Percentiles rank a stretch among this genome's conserved stretches.
Conservation (phyloP, 2,329 filamentous ascomycete species). For the Epichloe glyceriae region DNA sequence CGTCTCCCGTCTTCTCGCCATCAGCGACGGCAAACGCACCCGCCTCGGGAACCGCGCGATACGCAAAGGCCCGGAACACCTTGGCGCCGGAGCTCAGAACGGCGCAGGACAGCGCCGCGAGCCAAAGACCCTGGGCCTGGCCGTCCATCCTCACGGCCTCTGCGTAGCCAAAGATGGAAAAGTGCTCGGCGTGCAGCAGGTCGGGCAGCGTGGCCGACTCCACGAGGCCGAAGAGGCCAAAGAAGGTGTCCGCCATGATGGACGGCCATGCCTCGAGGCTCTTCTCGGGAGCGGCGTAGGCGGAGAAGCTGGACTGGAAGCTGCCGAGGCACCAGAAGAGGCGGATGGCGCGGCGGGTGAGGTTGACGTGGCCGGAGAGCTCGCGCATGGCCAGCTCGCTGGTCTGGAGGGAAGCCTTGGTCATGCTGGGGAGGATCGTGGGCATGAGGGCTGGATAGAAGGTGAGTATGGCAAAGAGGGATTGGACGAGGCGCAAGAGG, state of each 20-base stretch:
- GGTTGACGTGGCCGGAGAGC: slow-evolving; percentile 30
- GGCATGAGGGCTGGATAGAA: slow-evolving; percentile 29
- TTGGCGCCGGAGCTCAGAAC: slow-evolving; percentile 29
- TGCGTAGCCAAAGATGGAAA: slow-evolving; percentile 40
- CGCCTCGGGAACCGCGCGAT: slow-evolving; percentile 21
- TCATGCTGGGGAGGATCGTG: slow-evolving; percentile 16
- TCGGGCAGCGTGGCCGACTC: slow-evolving; percentile 52
- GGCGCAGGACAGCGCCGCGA: slow-evolving; percentile 44
- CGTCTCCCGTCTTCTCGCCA: slow-evolving; percentile 6
- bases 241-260: slow-evolving; percentile 42
- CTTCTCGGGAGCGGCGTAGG: slow-evolving; percentile 12
- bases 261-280: slow-evolving; percentile 34
- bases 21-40: slow-evolving; percentile 12
- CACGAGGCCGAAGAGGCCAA: slow-evolving; percentile 54
- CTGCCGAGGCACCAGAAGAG: slow-evolving; percentile 55
- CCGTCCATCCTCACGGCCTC: slow-evolving; percentile 33
- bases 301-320: slow-evolving; percentile 35
- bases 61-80: slow-evolving; percentile 24
- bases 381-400: slow-evolving; percentile 20
- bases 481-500: slow-evolving; percentile 43
- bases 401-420: slow-evolving; percentile 12
- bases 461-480: slow-evolving; percentile 33
- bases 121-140: slow-evolving; percentile 59
- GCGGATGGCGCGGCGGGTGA: slow-evolving; percentile 50
- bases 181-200: slow-evolving; percentile 26